Evolutionary conservation across 1,284 basidiomycete species (phyloP), one percentile per base, ranked within the genome.

Genomic region (Pascua sp.): DNA sequence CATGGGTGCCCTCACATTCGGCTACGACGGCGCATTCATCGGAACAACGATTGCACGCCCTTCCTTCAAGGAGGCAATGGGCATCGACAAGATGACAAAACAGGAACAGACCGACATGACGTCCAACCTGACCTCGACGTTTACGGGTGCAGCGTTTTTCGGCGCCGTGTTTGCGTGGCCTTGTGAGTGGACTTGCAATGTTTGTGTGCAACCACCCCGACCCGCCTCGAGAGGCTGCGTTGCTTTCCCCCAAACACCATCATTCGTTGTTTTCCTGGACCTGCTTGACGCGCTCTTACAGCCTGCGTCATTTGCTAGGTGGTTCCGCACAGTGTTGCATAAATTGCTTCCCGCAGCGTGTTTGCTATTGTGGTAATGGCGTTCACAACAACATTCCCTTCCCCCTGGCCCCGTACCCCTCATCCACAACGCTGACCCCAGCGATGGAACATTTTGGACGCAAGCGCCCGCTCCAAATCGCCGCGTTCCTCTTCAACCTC

Each of bases 1-100:
- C 24, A 32, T 32, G 24, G 24, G 24, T 7, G 24, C 24, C 24
- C 24, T 32, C 4, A 32, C 24, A 32, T 32, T 32, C 24, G 24
- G 24, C 24, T 32, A 32, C 24, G 24, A 32, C 24, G 54, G 46
- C 15, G 50, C 80, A 2, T 81, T 81, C 59, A 77, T 81, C 58
- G 80, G 80, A 68, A 68, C 67, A 0, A 70, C 72, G 0, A 63
- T 82, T 41, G 75, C 79, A n/a, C 71, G 82, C 4, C 62, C 72
- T 0, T 79, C 78, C n/a, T 82, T 83, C 72, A 77, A 77, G 56
- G 57, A 62, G 17, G 78, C 79, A 41, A 81, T 83, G 55, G 74
- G 73, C 7, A 70, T 80, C 11, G 63, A 66, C 37, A 65, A 66
- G 2, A 70, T 75, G 55, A 69, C 68, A 12, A 66, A 74, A 0